phyloP scores from a whole-genome alignment of 176 grass and related monocot genomes.

The Oryza longistaminata region DNA sequence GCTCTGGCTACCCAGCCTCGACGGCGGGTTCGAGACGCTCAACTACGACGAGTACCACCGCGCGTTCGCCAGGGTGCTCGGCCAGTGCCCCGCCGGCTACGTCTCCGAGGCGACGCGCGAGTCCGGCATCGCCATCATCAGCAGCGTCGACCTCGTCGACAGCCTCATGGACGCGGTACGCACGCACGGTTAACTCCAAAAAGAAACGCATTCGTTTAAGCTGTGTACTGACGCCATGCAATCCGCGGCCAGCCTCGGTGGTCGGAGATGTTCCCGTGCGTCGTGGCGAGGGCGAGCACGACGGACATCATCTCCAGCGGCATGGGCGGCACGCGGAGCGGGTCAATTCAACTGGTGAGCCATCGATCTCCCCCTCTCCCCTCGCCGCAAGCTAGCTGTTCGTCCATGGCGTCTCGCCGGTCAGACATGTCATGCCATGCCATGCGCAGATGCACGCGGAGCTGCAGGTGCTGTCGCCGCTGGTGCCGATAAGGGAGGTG shows the following conservation, averaged over 20 bases:
- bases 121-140: constrained; percentile 65
- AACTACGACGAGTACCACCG: constrained; percentile 76
- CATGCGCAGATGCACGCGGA: constrained; percentile 76
- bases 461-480: constrained; percentile 89
- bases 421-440: too few species aligned
- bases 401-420: not conserved
- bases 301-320: constrained; percentile 79
- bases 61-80: constrained; percentile 53
- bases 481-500: constrained; percentile 77
- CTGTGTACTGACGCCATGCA: not conserved
- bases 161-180: constrained; percentile 88
- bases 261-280: constrained; percentile 94
- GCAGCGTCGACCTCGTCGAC: constrained; percentile 74
- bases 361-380: not conserved
- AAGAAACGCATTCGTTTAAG: not conserved
- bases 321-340: constrained; percentile 84
- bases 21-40: constrained; percentile 51
- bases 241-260: constrained; percentile 55
- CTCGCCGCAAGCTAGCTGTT: not conserved
- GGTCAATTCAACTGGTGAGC: constrained; percentile 86
- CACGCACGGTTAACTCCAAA: too few species aligned
- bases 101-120: constrained; percentile 77
- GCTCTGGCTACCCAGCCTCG: constrained; percentile 56
- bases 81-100: constrained; percentile 50
- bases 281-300: constrained; percentile 70